Evolutionary conservation across 352 stramenopile genomes (phyloP).

Genomic region (Phytophthora pisi): DNA sequence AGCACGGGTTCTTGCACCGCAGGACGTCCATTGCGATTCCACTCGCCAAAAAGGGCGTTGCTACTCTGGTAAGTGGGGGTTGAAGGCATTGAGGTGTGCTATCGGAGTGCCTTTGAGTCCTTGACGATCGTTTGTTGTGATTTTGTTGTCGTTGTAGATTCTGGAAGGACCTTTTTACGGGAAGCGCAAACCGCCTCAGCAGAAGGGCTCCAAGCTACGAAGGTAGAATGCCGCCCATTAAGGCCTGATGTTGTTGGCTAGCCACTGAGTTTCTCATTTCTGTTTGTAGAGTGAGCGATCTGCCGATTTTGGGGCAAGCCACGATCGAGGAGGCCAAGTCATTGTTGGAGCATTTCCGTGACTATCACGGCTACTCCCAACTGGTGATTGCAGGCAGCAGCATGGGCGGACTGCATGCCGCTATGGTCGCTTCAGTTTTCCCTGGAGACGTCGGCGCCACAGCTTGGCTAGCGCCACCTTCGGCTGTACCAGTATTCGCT

Average conservation of each 20-base stretch:
- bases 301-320: slow-evolving; percentile 75
- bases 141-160: slow-evolving; percentile 42
- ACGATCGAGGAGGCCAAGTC: slow-evolving; percentile 88
- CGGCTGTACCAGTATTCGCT: slow-evolving; percentile 71
- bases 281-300: slow-evolving; percentile 58
- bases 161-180: slow-evolving; percentile 84
- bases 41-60: slow-evolving; percentile 63
- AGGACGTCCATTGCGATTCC: slow-evolving; percentile 67
- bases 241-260: neutral
- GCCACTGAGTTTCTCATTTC: neutral
- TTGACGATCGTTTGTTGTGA: slow-evolving; percentile 1
- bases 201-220: slow-evolving; percentile 79
- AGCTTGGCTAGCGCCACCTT: slow-evolving; percentile 77
- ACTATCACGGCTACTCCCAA: slow-evolving; percentile 55
- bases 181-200: slow-evolving; percentile 59
- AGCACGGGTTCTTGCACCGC: slow-evolving; percentile 81
- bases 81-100: neutral
- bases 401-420: slow-evolving; percentile 80
- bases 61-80: slow-evolving; percentile 52
- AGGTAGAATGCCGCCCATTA: slow-evolving; percentile 29
- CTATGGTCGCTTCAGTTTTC: slow-evolving; percentile 78
- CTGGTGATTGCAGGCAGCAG: slow-evolving; percentile 75
- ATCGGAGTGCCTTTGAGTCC: neutral
- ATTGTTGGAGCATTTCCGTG: slow-evolving; percentile 66
- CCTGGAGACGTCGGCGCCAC: slow-evolving; percentile 67